These are phyloP conservation scores for Boeremia exigua DNA, from an alignment of 2,329 filamentous ascomycete species.

Conservation along the genomic window DNA sequence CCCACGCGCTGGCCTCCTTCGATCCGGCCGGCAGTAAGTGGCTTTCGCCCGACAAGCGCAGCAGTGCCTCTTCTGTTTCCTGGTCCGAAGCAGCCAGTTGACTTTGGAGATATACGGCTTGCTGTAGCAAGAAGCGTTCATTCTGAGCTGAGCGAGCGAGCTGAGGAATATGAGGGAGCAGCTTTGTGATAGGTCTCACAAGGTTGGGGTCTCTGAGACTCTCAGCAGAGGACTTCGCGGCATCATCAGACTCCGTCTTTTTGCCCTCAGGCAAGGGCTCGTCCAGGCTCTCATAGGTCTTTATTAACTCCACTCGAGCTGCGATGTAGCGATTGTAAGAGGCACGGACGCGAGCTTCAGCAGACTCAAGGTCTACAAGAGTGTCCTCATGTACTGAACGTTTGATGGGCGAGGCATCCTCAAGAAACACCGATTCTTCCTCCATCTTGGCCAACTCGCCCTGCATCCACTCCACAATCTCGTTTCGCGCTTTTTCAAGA, in stretches of 20 bases:
- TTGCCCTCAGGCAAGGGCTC: constrained; percentile 4
- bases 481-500: constrained; percentile 54
- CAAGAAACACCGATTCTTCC: constrained; percentile 44
- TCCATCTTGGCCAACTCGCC: constrained; percentile 53
- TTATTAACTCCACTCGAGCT: constrained; percentile 32
- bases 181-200: constrained; percentile 25
- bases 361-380: constrained; percentile 24
- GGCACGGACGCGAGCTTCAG: constrained; percentile 34
- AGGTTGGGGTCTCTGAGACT: background rate
- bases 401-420: constrained; percentile 44
- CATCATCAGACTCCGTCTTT: background rate
- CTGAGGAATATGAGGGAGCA: constrained; percentile 41
- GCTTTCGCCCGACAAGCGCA: constrained; percentile 47
- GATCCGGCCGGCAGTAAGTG: constrained; percentile 45
- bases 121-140: constrained; percentile 43
- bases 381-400: constrained; percentile 11
- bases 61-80: constrained; percentile 36
- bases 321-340: constrained; percentile 42
- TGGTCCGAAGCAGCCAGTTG: constrained; percentile 41
- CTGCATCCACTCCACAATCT: constrained; percentile 60
- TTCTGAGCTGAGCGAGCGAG: constrained; percentile 32
- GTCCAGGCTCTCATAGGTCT: constrained; percentile 29
- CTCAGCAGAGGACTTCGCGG: background rate
- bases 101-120: constrained; percentile 42
- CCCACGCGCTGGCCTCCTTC: constrained; percentile 36